Conservation (phyloP, 2,329 filamentous ascomycete species). For the Beauveria australis region DNA sequence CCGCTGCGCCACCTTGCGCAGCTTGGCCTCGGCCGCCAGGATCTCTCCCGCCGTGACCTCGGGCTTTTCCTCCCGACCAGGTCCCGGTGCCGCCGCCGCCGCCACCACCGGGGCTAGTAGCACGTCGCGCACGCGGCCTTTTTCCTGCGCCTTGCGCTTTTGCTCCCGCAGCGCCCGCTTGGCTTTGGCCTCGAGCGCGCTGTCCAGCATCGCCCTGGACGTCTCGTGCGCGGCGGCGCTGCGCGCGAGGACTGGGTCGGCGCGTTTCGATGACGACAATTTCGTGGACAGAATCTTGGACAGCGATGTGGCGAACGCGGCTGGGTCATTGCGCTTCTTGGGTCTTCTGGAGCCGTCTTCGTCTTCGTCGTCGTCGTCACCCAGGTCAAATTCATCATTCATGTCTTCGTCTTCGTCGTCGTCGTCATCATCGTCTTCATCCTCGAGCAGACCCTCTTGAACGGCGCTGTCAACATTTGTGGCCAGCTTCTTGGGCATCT, state of each 20-base stretch:
- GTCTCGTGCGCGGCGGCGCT: constrained; percentile 67
- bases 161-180: constrained; percentile 71
- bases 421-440: constrained; percentile 16
- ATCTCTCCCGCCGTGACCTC: constrained; percentile 44
- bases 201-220: constrained; percentile 63
- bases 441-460: constrained; percentile 17
- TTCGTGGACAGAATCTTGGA: constrained; percentile 89
- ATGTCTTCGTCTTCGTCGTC: constrained; percentile 33
- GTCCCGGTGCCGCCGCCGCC: constrained; percentile 21
- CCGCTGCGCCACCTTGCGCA: constrained; percentile 82
- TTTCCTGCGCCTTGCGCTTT: constrained; percentile 70
- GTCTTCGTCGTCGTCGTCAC: constrained; percentile 20
- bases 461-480: constrained; percentile 29
- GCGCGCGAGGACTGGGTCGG: constrained; percentile 85
- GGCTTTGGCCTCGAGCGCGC: constrained; percentile 74
- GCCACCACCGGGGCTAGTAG: constrained; percentile 54
- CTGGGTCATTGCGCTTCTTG: constrained; percentile 86
- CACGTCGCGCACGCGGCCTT: constrained; percentile 82
- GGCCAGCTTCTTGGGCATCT: constrained; percentile 19
- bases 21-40: constrained; percentile 64
- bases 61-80: constrained; percentile 22
- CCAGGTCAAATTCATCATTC: constrained; percentile 25
- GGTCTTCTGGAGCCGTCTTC: constrained; percentile 33
- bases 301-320: constrained; percentile 85
- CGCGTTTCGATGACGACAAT: constrained; percentile 69